phyloP scores from a whole-genome alignment of 2,329 filamentous ascomycete genomes.

The Cadophora gregata region DNA sequence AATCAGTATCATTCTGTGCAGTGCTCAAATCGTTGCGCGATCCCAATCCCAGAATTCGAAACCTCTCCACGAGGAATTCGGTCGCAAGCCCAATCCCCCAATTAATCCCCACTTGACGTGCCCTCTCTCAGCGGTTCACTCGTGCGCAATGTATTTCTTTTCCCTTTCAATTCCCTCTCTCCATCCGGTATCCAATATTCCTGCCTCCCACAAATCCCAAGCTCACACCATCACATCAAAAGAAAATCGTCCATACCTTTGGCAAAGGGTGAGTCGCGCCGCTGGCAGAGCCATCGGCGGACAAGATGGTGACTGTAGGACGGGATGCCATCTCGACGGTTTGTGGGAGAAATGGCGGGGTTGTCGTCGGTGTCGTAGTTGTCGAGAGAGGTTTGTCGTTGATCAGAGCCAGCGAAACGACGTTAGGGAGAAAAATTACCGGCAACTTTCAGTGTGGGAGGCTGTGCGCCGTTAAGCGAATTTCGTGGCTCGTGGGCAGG shows the following conservation, averaged over 20 bases:
- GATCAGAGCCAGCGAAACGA: background rate
- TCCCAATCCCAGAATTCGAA: slow-evolving; percentile 24
- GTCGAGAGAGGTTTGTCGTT: slow-evolving; percentile 17
- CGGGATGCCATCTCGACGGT: slow-evolving; percentile 77
- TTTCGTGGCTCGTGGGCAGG: background rate
- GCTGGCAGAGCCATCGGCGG: slow-evolving; percentile 92
- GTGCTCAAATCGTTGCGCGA: background rate
- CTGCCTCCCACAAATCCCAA: background rate
- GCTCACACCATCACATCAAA: background rate
- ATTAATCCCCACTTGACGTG: background rate
- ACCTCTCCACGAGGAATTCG: slow-evolving; percentile 16
- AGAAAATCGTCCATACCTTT: slow-evolving; percentile 52
- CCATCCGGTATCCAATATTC: background rate
- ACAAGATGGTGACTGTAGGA: slow-evolving; percentile 97
- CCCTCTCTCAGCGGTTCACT: slow-evolving; percentile 18
- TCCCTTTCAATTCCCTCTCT: background rate
- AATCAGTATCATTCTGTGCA: slow-evolving; percentile 37
- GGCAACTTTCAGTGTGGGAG: background rate
- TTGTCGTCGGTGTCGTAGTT: slow-evolving; percentile 35
- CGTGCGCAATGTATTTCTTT: background rate
- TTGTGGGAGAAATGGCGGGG: slow-evolving; percentile 38
- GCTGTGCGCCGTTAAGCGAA: slow-evolving; percentile 9
- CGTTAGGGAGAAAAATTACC: background rate
- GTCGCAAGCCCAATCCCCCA: slow-evolving; percentile 7
- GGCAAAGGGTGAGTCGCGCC: slow-evolving; percentile 91